A percentile compares a stretch with the other conserved stretches of the same genome.
Evolutionary conservation across 73 alveolate genomes (phyloP).

Genomic region (Paraurostyla sp.): DNA sequence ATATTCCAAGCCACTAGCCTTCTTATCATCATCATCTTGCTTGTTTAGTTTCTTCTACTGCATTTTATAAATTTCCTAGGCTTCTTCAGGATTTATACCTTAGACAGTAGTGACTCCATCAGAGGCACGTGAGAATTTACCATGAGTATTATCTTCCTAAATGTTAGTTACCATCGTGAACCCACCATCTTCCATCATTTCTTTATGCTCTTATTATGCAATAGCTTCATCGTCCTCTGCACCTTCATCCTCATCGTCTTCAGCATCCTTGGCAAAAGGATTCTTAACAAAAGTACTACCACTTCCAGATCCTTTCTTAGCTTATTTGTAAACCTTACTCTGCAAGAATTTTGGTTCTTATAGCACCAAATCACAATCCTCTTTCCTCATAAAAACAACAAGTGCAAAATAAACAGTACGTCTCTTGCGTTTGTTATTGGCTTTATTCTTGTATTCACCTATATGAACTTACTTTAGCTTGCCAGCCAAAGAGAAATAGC

Average conservation of each 20-base stretch:
- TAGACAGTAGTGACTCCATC: slow-evolving; percentile 67
- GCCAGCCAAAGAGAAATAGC: slow-evolving; percentile 68
- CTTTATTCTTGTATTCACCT: slow-evolving; percentile 66
- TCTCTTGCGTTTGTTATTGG: slow-evolving; percentile 62
- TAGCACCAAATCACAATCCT: slow-evolving; percentile 11
- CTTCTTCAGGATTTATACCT: slow-evolving; percentile 44
- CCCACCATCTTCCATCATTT: slow-evolving; percentile 71
- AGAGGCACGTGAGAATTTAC: slow-evolving; percentile 42
- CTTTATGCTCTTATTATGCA: slow-evolving; percentile 43
- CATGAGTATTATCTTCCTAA: slow-evolving; percentile 19
- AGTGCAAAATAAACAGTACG: slow-evolving; percentile 57
- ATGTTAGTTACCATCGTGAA: slow-evolving; percentile 67
- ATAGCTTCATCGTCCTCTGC: slow-evolving; percentile 28
- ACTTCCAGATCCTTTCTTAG: slow-evolving; percentile 47
- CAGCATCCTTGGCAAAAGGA: slow-evolving; percentile 20
- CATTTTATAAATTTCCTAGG: not conserved
- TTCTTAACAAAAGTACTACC: slow-evolving; percentile 21
- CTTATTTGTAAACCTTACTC: slow-evolving; percentile 28
- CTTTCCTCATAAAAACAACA: slow-evolving; percentile 21
- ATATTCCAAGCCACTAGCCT: slow-evolving; percentile 21
- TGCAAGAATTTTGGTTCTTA: slow-evolving; percentile 29
- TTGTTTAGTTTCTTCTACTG: slow-evolving; percentile 11
- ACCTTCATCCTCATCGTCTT: not conserved
- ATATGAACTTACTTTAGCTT: slow-evolving; percentile 60
- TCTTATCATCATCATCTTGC: slow-evolving; percentile 37